phyloP scores from a whole-genome alignment of 306 rosid species.

The Rubus idaeus region DNA sequence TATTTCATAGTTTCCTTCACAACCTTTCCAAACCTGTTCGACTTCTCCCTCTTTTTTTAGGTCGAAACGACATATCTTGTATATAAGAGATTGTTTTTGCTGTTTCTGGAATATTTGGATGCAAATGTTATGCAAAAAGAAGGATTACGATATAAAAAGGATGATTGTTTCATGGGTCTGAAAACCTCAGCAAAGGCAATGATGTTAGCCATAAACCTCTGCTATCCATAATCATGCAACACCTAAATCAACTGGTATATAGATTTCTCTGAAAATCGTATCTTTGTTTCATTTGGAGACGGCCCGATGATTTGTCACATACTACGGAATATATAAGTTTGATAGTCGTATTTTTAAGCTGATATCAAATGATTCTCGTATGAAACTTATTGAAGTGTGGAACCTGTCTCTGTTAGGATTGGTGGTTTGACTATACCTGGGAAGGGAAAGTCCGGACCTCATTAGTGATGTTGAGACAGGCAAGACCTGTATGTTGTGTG shows the following conservation, averaged over 20 bases:
- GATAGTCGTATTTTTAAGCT: not conserved
- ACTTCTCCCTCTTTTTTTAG: not conserved
- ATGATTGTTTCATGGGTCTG: not conserved
- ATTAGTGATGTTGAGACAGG: conserved; percentile 81
- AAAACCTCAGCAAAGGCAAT: too few relatives aligned
- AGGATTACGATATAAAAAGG: not conserved
- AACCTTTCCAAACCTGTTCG: not conserved
- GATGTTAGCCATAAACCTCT: too few relatives aligned
- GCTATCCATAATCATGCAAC: too few relatives aligned
- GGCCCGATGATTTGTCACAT: not conserved
- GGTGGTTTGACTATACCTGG: conserved; percentile 75
- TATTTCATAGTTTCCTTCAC: not conserved
- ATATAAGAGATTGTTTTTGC: not conserved
- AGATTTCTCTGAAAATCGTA: too few relatives aligned
- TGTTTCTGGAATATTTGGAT: not conserved
- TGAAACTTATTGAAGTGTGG: conserved; percentile 28
- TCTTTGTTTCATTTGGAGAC: too few relatives aligned
- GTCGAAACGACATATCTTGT: not conserved
- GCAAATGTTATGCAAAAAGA: not conserved
- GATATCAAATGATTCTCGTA: not conserved
- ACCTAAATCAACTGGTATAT: too few relatives aligned
- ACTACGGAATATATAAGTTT: not conserved
- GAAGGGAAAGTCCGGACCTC: conserved; percentile 78
- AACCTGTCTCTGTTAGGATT: conserved; percentile 56
- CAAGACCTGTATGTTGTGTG: conserved; percentile 22